Percentiles rank a stretch among this genome's conserved stretches.
Conservation (phyloP, 2,329 filamentous ascomycete genomes). For the Botrytis cinerea region DNA sequence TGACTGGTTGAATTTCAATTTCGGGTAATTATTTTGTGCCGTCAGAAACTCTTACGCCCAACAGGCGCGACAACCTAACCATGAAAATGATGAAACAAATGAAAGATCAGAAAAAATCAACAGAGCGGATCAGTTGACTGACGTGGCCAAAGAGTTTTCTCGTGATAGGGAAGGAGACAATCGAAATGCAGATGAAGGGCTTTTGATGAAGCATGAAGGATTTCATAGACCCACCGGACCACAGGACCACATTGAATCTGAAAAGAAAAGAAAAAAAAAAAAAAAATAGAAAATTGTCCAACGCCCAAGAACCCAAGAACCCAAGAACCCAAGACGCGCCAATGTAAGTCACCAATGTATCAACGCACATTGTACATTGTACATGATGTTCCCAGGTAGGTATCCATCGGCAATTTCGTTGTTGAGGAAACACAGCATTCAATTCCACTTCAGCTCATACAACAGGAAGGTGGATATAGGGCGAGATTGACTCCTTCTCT, state of each 20-base stretch:
- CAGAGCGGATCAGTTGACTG: conserved; percentile 9
- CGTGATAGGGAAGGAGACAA: conserved; percentile 13
- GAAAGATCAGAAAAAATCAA: background rate
- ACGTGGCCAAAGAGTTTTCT: conserved; percentile 21
- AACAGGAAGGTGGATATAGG: conserved; percentile 20
- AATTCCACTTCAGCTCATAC: conserved; percentile 15
- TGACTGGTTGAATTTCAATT: background rate
- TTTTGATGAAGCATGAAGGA: conserved; percentile 1
- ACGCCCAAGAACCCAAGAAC: conserved; percentile 11
- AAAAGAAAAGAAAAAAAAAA: background rate
- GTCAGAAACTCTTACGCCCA: background rate
- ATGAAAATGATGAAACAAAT: conserved; percentile 20
- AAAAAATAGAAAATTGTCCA: background rate
- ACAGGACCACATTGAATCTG: background rate
- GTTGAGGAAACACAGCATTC: background rate
- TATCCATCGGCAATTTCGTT: conserved; percentile 7
- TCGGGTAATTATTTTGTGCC: conserved; percentile 2
- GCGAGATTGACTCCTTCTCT: conserved; percentile 11
- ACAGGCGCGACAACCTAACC: conserved; percentile 9
- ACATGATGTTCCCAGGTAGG: conserved; percentile 2
- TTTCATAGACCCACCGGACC: background rate
- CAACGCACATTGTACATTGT: background rate
- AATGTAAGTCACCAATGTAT: background rate
- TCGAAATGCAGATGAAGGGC: background rate
- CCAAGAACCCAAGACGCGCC: background rate